These are phyloP conservation scores for Macadamia tetraphylla DNA, from an alignment of 164 flowering plant genomes.

Conservation along the genomic window DNA sequence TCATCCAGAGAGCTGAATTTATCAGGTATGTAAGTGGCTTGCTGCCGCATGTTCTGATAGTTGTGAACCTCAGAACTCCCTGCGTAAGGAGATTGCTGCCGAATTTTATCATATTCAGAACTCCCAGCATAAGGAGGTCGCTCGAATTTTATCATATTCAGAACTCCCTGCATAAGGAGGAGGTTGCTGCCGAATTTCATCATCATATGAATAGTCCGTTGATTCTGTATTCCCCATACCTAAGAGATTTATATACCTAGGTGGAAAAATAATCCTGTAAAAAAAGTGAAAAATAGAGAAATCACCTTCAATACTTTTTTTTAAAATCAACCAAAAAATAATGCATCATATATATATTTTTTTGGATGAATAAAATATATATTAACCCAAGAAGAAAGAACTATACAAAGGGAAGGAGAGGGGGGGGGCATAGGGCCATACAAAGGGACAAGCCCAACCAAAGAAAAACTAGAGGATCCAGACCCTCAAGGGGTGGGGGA, in stretches of 20 bases:
- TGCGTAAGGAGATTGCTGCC: slow-evolving; percentile 2
- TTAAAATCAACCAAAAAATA: too few species aligned
- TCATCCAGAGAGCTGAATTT: slow-evolving; percentile 40
- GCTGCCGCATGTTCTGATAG: slow-evolving; percentile 11
- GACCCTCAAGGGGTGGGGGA: too few species aligned
- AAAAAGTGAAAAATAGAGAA: neutral
- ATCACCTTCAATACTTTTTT: neutral
- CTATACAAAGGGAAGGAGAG: too few species aligned
- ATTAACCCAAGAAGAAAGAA: too few species aligned
- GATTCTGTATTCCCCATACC: slow-evolving; percentile 35
- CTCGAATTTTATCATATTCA: slow-evolving; percentile 3
- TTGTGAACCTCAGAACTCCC: slow-evolving; percentile 13
- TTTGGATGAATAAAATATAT: too few species aligned
- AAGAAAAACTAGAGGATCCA: too few species aligned
- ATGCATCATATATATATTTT: too few species aligned
- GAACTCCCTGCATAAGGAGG: slow-evolving; percentile 17
- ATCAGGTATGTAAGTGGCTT: slow-evolving; percentile 27
- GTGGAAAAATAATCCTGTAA: neutral
- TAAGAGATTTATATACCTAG: neutral
- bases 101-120: slow-evolving; percentile 2
- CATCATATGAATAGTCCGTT: slow-evolving; percentile 13
- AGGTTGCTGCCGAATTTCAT: slow-evolving; percentile 1
- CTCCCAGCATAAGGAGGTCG: slow-evolving; percentile 7
- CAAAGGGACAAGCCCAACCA: too few species aligned
- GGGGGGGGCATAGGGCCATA: too few species aligned